Percentiles rank a stretch among this genome's conserved stretches.
These are phyloP conservation scores for Globisporangium camurandrum DNA, from an alignment of 352 stramenopile genomes.

Conservation along the genomic window DNA sequence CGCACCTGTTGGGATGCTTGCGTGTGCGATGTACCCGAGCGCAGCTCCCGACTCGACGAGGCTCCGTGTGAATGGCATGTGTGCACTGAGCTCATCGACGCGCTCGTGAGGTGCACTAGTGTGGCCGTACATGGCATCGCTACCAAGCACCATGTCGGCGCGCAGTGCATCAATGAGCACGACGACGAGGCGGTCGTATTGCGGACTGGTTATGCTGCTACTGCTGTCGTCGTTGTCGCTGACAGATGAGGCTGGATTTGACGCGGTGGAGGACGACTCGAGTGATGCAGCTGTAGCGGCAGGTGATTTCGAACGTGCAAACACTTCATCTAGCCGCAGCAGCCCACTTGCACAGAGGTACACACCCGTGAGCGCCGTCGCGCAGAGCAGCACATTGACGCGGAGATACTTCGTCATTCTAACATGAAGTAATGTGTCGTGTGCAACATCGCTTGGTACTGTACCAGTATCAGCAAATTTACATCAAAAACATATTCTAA, in stretches of 20 bases:
- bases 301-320: constrained; percentile 11
- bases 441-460: too few relatives aligned
- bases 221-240: constrained; percentile 3
- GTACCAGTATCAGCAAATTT: too few relatives aligned
- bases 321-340: constrained; percentile 50
- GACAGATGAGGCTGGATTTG: constrained; percentile 1
- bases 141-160: constrained; percentile 84
- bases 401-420: too few relatives aligned
- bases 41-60: constrained; percentile 42
- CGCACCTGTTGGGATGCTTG: constrained; percentile 60
- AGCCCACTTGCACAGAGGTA: constrained; percentile 49
- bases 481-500: too few relatives aligned
- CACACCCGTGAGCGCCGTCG: constrained; percentile 26
- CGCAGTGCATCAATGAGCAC: constrained; percentile 84
- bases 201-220: too few relatives aligned
- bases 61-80: constrained; percentile 62
- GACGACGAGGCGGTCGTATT: constrained; percentile 76
- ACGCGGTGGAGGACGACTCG: not conserved
- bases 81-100: constrained; percentile 35
- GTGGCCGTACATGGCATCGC: constrained; percentile 29
- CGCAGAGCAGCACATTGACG: constrained; percentile 28
- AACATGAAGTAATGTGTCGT: too few relatives aligned
- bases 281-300: constrained; percentile 5
- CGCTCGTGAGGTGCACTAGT: not conserved
- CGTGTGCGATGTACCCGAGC: constrained; percentile 68